Conservation (phyloP, 352 stramenopile genomes). For the Phytophthora fragariae region DNA sequence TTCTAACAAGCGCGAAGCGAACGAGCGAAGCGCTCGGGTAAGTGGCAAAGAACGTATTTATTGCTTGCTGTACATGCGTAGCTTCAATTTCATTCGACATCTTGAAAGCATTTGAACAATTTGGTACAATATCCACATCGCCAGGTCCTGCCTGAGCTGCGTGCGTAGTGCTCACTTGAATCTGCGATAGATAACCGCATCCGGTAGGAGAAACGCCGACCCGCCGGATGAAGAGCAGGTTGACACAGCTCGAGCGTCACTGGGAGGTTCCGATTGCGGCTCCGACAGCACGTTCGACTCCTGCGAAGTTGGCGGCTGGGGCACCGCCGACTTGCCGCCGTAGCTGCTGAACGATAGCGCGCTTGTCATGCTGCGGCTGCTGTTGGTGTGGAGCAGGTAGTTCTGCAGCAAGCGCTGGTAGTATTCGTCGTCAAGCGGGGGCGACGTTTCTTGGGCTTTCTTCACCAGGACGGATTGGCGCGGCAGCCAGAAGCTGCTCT, state of each 20-base stretch:
- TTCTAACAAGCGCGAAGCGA: not conserved
- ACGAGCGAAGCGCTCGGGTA: slow-evolving; percentile 6
- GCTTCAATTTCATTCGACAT: slow-evolving; percentile 25
- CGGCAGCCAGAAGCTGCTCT: slow-evolving; percentile 42
- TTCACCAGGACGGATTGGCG: slow-evolving; percentile 34
- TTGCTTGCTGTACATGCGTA: slow-evolving; percentile 31
- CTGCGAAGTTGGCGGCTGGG: slow-evolving; percentile 35
- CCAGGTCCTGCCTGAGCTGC: not conserved
- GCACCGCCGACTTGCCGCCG: slow-evolving; percentile 24
- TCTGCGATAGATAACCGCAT: slow-evolving; percentile 27
- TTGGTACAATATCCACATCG: slow-evolving; percentile 34
- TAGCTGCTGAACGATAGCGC: slow-evolving; percentile 59
- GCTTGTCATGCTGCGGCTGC: slow-evolving; percentile 48
- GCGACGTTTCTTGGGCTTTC: slow-evolving; percentile 26
- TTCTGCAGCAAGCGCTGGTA: slow-evolving; percentile 70
- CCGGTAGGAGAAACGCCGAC: slow-evolving; percentile 21
- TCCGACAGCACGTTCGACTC: slow-evolving; percentile 38
- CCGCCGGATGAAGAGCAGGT: slow-evolving; percentile 20
- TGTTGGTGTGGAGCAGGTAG: slow-evolving; percentile 67
- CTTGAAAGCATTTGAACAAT: slow-evolving; percentile 38
- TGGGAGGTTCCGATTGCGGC: slow-evolving; percentile 29
- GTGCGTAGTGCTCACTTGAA: slow-evolving; percentile 30
- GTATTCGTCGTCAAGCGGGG: slow-evolving; percentile 68
- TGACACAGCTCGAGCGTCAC: slow-evolving; percentile 27
- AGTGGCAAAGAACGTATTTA: slow-evolving; percentile 34